phyloP scores from a whole-genome alignment of 2,329 filamentous ascomycete genomes.

The Epichloe uncinata region DNA sequence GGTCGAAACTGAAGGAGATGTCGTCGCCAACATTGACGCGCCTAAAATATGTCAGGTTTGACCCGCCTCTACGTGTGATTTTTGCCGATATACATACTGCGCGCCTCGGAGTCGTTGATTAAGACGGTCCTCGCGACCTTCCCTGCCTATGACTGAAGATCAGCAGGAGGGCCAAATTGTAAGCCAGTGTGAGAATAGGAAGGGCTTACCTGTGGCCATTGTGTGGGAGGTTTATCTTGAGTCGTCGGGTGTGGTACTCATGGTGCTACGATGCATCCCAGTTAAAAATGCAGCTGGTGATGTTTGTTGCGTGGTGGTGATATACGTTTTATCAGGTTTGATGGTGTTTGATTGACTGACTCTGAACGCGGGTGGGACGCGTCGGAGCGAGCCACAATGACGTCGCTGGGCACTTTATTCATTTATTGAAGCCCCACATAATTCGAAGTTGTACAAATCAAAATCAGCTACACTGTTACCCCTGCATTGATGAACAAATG shows the following conservation, averaged over 20 bases:
- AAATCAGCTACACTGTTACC: too few species aligned
- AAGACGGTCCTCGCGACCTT: slow-evolving; percentile 48
- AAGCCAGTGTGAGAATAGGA: not conserved
- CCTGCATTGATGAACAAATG: too few species aligned
- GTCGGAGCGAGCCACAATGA: not conserved
- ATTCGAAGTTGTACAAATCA: too few species aligned
- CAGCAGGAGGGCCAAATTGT: not conserved
- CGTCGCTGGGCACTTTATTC: not conserved
- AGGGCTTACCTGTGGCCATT: slow-evolving; percentile 3
- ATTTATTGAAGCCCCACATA: too few species aligned
- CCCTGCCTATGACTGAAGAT: slow-evolving; percentile 14
- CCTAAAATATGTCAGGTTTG: slow-evolving; percentile 17
- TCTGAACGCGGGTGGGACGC: not conserved
- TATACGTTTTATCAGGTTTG: not conserved
- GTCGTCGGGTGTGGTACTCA: not conserved
- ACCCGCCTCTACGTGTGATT: not conserved
- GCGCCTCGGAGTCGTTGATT: slow-evolving; percentile 52
- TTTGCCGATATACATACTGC: slow-evolving; percentile 30
- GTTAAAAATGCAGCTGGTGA: not conserved
- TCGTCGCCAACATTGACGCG: slow-evolving; percentile 47
- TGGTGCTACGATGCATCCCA: not conserved
- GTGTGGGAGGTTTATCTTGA: not conserved
- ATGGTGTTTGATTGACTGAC: not conserved
- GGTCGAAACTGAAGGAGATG: slow-evolving; percentile 43
- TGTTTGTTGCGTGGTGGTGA: not conserved